Evolutionary conservation across 805 yeast genomes (phyloP), one percentile per base, ranked within the genome.

Genomic region (Torulaspora microellipsoides): DNA sequence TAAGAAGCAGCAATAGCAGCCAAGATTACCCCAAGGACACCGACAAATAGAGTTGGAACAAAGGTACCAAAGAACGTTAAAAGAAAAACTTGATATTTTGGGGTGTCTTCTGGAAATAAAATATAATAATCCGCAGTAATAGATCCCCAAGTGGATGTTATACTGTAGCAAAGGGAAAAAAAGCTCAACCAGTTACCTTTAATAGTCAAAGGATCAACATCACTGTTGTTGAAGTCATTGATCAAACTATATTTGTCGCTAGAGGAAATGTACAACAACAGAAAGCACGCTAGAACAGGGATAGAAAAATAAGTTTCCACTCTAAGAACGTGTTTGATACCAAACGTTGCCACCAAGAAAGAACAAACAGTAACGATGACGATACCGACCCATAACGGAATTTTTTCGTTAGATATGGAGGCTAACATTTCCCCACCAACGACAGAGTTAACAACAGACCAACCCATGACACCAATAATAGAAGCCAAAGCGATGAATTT

Each of bases 371-470:
- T 77, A 44, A 87, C 82, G 38, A 88, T 80, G 20, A 83, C 63
- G 44, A 88, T 83, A 4, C 95, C 95, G 14, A 80, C 80, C 58
- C 80, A 78, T 31, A 86, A 57, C 1, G 95, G 87, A 1, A 87
- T 73, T 47, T 70, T 73, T 12, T 77, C 85, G 52, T 80, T 66
- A 31, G 88, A 80, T 15, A 88, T 69, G 33, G 83, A 75, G 8
- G 78, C 71, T 37, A 88, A 64, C 46, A 88, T 82, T 64, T 88
- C 89, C 14, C 96, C 96, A 31, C 95, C 95, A 44, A 86, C 81
- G 38, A 87, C 93, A 53, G 85, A 77, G 59, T 86, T 87, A n/a
- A 87, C 89, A 29, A 88, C 81, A n/a, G 91, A 78, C 96, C 96
- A 88, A n/a, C 96, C 96, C 54, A 85, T 61, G 12, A 83, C 83